Base-by-base conservation (phyloP, 805 yeast genomes). In the Lipomyces yamadae region DNA sequence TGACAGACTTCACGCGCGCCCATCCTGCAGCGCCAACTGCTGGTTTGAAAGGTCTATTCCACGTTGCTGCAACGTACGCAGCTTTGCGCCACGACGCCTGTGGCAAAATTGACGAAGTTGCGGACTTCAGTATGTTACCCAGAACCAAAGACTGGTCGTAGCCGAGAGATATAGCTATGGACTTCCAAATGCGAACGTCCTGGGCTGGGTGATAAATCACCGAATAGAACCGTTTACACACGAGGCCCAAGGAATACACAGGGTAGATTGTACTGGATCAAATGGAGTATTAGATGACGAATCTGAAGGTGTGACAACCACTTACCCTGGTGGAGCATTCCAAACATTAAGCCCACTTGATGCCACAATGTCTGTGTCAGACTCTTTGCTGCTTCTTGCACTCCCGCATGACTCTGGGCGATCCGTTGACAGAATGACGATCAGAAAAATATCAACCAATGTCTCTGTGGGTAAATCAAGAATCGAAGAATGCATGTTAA, bases 221-320 rank as follows among this genome's bases (percentile, higher is more conserved):
- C 1, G 67, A 65, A 37, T 64, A 64, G 55, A 61, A 64, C 5
- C 66, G 45, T 18, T 56, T 55, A 56, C 67, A 64, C 10, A 64
- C 65, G 5, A 54, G 48, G 18, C 56, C 34, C 35, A 61, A 24
- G 3, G 32, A 15, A 30, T 39, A 58, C 42, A 15, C 29, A 10
- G 30, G n/a, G 57, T 37, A 42, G 15, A 52, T 29, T 4, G 30
- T 29, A 8, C 34, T 24, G 34, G 55, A 32, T 18, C 2, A 6
- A 15, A 13, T 34, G 15, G 32, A n/a, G 34, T 32, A 29, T 29
- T 29, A 24, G 34, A 52, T 15, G 56, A 13, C 30, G 56, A 32
- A 29, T 29, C 15, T 52, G 56, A 6, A 15, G 48, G 18, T 5
- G 48, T 15, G n/a, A 42, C 3, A 7, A 18, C 11, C 34, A 52